These are phyloP conservation scores for Aotearoamyces nothofagi DNA, from an alignment of 2,329 filamentous ascomycete genomes.

Conservation along the genomic window DNA sequence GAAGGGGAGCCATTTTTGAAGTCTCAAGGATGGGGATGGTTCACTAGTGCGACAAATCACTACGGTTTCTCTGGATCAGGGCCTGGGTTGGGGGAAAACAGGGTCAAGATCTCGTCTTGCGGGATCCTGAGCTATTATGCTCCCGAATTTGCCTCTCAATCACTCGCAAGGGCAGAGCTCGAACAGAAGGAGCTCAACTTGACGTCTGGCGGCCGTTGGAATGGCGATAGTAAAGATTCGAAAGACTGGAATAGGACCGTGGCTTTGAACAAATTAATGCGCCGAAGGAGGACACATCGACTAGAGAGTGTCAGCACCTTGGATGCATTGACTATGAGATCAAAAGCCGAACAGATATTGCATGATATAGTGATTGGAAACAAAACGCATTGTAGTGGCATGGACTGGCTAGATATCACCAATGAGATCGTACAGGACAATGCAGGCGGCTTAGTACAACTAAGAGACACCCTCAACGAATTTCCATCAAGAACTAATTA, in stretches of 20 bases:
- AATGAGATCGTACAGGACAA: conserved; percentile 27
- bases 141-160: conserved; percentile 19
- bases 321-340: conserved; percentile 22
- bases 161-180: conserved; percentile 15
- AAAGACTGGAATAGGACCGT: conserved; percentile 14
- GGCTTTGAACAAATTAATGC: conserved; percentile 20
- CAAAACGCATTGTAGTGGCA: conserved; percentile 21
- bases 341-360: conserved; percentile 19
- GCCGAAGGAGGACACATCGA: conserved; percentile 23
- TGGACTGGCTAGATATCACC: conserved; percentile 27
- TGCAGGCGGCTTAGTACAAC: conserved; percentile 18
- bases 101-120: conserved; percentile 25
- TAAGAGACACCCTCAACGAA: conserved; percentile 16
- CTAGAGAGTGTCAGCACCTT: conserved; percentile 17
- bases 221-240: conserved; percentile 9
- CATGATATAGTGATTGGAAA: conserved; percentile 4
- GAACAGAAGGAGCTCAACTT: conserved; percentile 26
- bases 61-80: conserved; percentile 25
- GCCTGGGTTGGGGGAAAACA: conserved; percentile 25
- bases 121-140: conserved; percentile 31
- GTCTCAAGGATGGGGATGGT: conserved; percentile 28
- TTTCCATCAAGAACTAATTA: conserved; percentile 10
- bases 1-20: conserved; percentile 24
- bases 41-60: conserved; percentile 26
- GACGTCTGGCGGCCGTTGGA: conserved; percentile 25